Base-by-base conservation (phyloP, 2,329 filamentous ascomycete species). In the Botrytis deweyae region DNA sequence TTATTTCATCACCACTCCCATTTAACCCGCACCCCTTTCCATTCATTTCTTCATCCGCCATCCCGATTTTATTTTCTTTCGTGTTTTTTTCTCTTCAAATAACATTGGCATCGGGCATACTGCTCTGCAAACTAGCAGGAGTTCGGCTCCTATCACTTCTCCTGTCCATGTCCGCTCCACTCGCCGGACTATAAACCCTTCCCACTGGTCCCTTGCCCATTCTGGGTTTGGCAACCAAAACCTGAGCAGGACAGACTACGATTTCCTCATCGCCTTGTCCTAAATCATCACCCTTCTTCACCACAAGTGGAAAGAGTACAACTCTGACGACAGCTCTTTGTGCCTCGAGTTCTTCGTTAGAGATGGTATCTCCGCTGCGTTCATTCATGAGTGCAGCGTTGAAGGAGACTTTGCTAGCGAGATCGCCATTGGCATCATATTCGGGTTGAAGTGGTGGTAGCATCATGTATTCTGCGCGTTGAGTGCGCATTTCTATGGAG, bases 391-490 rank as follows among this genome's bases (percentile, higher is more conserved):
- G 89, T 46, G 92, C 89, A 1, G 95, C 92, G 80, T 97, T 97
- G 88, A 99, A 99, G 74, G 90, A 88, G 16, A 98, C 93, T 73
- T 95, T 95, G 72, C 93, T 92, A 25, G 91, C 88, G 14, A 99
- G 88, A 80, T 98, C 95, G 78, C 96, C 96, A 76, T 96, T 94
- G 78, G 91, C 92, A 83, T 98, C 95, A 83, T 97, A 98, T 82
- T 98, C 94, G 36, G 96, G 96, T 82, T 96, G 93, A 73, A 97
- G 87, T 7, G 96, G 96, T 42, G 96, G 95, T 29, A 98, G 90
- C 95, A 99, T 99, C 86, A 97, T 96, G 85, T 97, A 99, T 85
- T 98, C 96, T 55, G 96, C 94, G 74, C 94, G 91, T 82, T 99
- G 96, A 25, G 92, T 97, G 81, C 96, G 94, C 96, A 99, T 99